Base-by-base conservation (phyloP, 106 monocot species). In the Iris macrosiphon region DNA sequence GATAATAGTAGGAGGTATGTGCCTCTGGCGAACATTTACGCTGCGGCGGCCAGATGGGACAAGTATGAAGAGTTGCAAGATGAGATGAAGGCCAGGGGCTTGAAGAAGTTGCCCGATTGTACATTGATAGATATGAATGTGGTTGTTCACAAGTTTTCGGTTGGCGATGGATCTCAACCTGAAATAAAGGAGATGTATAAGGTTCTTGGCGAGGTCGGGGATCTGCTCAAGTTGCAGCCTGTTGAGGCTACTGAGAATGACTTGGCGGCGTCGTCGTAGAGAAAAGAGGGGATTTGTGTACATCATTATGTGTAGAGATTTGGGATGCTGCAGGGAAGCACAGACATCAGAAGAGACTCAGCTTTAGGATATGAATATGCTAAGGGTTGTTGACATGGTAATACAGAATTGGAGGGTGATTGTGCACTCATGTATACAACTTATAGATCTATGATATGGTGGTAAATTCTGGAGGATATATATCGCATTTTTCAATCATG, bases 71-170 rank as follows among this genome's bases (percentile, higher is more conserved):
- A 70, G 40, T 44, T 76, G 42, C 51, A 54, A 28, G 60, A 65
- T 15, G 26, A 40, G 27, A 60, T 77, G 64, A 71, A 70, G 66
- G 39, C 60, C 47, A 77, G 66, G 20, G 46, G 65, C 13, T 21
- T 77, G 16, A 71, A 72, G 34, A 70, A 71, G 48, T 47, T 71
- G 35, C 69, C 63, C 9, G 66, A 77, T 48, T 77, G 64, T 59
- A 53, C 21, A 32, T 57, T 64, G 24, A 50, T 57, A 16, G 63
- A 72, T 49, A 33, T 72, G 25, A 72, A 72, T 33, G 40, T 57
- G 17, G 43, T 75, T 40, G 52, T 23, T 29, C 56, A 65, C 60
- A 76, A 39, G 23, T 60, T 60, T 59, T 45, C n/a, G 4, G 30
- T 63, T 0, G 49, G 62, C 50, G 62, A 68, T 19, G 39, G 23